Conservation (phyloP, 192 early-diverging fungal species). For the Haplosporangium gracile region DNA sequence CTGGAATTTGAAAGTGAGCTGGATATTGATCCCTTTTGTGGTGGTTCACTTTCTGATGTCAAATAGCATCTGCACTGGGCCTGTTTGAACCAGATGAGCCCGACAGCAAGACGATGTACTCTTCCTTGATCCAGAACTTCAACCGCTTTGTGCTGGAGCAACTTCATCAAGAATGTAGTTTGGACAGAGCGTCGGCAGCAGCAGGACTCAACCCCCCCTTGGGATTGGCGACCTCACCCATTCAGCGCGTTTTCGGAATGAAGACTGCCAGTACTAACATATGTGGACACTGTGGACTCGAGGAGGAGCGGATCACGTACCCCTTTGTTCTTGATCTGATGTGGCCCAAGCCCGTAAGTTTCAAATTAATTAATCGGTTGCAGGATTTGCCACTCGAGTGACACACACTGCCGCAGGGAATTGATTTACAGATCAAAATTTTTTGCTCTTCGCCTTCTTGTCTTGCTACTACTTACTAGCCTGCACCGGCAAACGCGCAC, state of each 20-base stretch:
- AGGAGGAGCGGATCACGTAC: conserved; percentile 71
- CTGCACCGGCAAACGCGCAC: conserved; percentile 28
- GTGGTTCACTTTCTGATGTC: not conserved
- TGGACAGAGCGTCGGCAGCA: conserved; percentile 44
- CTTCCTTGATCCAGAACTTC: conserved; percentile 87
- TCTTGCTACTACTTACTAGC: not conserved
- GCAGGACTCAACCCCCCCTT: conserved; percentile 23
- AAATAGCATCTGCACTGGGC: conserved; percentile 81
- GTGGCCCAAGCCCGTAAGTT: conserved; percentile 74
- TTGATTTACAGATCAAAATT: not conserved
- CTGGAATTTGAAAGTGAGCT: not conserved
- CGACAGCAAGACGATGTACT: conserved; percentile 70
- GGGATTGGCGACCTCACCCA: conserved; percentile 59
- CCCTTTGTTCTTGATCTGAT: conserved; percentile 90
- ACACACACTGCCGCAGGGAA: not conserved
- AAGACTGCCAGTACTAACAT: conserved; percentile 68
- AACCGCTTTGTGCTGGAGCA: conserved; percentile 95
- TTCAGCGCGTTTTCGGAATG: conserved; percentile 80
- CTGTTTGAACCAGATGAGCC: conserved; percentile 90
- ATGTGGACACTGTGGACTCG: conserved; percentile 78
- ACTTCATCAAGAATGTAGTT: conserved; percentile 79
- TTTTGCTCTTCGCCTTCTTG: not conserved
- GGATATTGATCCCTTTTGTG: not conserved
- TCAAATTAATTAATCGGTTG: not conserved
- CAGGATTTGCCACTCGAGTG: not conserved